Conservation (phyloP, 2,329 filamentous ascomycete genomes). For the Pseudogymnoascus sp. region DNA sequence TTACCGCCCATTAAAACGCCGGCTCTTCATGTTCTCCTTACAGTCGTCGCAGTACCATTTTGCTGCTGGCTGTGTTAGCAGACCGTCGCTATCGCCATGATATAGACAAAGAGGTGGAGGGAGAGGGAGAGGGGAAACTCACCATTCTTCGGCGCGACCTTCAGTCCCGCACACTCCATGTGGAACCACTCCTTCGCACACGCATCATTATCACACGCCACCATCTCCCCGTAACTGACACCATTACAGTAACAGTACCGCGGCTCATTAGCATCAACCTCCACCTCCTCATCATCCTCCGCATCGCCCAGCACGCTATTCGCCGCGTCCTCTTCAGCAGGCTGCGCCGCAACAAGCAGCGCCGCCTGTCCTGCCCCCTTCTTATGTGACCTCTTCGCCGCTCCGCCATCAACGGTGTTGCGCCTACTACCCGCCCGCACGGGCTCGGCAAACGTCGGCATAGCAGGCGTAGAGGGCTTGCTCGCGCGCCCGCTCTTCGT, state of each 20-base stretch:
- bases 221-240: constrained; percentile 77
- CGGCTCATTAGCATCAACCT: constrained; percentile 60
- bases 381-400: constrained; percentile 48
- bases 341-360: constrained; percentile 24
- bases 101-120: neutral
- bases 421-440: constrained; percentile 45
- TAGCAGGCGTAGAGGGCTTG: constrained; percentile 56
- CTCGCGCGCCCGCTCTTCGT: constrained; percentile 59
- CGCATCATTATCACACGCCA: constrained; percentile 65
- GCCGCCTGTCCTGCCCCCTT: constrained; percentile 39
- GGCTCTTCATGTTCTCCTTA: constrained; percentile 22
- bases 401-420: constrained; percentile 26
- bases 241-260: constrained; percentile 73
- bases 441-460: constrained; percentile 51
- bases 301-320: constrained; percentile 30
- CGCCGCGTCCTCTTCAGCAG: constrained; percentile 27
- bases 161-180: constrained; percentile 70
- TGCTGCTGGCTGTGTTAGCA: constrained; percentile 14
- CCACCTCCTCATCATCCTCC: constrained; percentile 46
- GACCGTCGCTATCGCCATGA: neutral
- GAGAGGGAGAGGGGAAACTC: constrained; percentile 14
- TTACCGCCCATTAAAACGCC: constrained; percentile 21
- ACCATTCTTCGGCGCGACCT: constrained; percentile 58
- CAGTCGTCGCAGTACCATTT: constrained; percentile 29
- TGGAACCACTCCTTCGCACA: constrained; percentile 78